Conservation (phyloP, 1,139 yeast species). For the Pichia sp. region DNA sequence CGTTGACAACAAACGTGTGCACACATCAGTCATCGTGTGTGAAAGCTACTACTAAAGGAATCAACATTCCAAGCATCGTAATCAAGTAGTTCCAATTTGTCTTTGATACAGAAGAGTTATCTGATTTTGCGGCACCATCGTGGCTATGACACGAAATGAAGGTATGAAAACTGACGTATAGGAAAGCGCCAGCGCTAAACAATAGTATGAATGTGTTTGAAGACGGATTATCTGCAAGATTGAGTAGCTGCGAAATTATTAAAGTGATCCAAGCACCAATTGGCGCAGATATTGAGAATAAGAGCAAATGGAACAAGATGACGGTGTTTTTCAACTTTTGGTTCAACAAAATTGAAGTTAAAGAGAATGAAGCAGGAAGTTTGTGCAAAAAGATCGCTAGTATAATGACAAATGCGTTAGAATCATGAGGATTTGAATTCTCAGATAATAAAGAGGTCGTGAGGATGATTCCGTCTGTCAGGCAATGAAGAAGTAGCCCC, state of each 20-base stretch:
- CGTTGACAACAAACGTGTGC: neutral
- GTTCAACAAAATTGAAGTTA: constrained; percentile 51
- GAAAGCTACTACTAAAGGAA: constrained; percentile 26
- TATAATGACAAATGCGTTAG: constrained; percentile 42
- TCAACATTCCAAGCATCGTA: constrained; percentile 24
- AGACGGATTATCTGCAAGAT: constrained; percentile 18
- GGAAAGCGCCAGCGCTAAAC: constrained; percentile 69
- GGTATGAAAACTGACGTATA: constrained; percentile 66
- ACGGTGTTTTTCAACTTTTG: constrained; percentile 29
- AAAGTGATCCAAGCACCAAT: constrained; percentile 41
- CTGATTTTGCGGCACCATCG: constrained; percentile 19
- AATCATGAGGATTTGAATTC: constrained; percentile 6
- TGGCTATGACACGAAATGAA: constrained; percentile 34
- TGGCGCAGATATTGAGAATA: constrained; percentile 45
- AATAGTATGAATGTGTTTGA: constrained; percentile 32
- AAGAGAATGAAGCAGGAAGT: constrained; percentile 71
- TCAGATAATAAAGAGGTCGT: constrained; percentile 41
- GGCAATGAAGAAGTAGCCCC: constrained; percentile 62
- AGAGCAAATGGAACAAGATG: constrained; percentile 37
- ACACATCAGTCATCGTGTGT: constrained; percentile 22
- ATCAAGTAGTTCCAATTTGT: constrained; percentile 9
- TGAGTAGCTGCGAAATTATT: constrained; percentile 22
- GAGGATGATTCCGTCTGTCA: constrained; percentile 69
- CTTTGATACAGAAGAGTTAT: neutral
- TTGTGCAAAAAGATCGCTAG: constrained; percentile 67